A percentile compares a stretch with the other conserved stretches of the same genome.
Evolutionary conservation across 345 rosid species (phyloP).

Genomic region (Eucalyptus regnans): DNA sequence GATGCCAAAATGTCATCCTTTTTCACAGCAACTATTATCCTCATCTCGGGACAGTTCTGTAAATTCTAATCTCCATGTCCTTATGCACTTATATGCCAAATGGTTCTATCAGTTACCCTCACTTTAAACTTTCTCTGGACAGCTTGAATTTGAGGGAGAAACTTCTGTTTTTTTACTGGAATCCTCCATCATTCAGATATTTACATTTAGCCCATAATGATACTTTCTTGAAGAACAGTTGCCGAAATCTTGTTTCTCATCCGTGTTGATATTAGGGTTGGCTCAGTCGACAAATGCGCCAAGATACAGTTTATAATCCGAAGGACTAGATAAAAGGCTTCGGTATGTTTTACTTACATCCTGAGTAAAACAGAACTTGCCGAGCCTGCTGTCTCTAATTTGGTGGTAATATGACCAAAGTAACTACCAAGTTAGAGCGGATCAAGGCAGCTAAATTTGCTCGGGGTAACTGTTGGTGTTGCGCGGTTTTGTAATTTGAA

Average conservation of each 20-base stretch:
- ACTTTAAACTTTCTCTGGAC: not conserved
- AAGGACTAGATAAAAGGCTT: not conserved
- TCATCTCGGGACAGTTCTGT: not conserved
- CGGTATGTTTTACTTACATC: not conserved
- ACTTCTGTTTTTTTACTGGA: not conserved
- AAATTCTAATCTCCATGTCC: not conserved
- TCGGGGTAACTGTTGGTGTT: not conserved
- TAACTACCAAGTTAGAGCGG: not conserved
- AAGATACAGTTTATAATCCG: not conserved
- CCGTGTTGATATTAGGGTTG: not conserved
- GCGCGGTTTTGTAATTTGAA: not conserved
- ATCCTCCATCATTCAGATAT: not conserved
- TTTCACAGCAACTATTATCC: not conserved
- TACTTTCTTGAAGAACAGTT: not conserved
- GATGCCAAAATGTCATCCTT: not conserved
- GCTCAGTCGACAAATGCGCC: not conserved
- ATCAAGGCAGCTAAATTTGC: not conserved
- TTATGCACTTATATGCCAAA: not conserved
- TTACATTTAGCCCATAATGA: not conserved
- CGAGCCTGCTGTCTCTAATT: not conserved
- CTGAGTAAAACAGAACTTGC: not conserved
- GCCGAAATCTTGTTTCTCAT: not conserved
- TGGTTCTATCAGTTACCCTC: not conserved
- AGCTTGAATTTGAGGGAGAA: not conserved
- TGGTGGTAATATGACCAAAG: not conserved